Conservation (phyloP, 2,329 filamentous ascomycete genomes). For the Sporothrix globosa region DNA sequence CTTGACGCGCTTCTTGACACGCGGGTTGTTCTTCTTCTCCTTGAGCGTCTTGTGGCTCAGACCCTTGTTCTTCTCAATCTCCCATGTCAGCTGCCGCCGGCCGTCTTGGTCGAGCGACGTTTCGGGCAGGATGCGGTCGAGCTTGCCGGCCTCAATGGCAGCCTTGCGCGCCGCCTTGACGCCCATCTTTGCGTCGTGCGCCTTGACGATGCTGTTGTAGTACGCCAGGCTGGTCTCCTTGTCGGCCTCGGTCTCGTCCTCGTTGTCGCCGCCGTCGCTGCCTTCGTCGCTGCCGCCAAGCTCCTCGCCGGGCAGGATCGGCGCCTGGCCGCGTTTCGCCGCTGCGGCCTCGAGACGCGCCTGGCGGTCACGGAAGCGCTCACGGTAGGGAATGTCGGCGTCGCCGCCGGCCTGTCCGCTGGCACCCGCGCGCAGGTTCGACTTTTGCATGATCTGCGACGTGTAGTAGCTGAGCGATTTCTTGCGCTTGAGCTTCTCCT, state of each 20-base stretch:
- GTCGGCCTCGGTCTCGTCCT: slow-evolving; percentile 56
- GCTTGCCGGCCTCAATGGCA: slow-evolving; percentile 64
- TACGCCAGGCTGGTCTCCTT: slow-evolving; percentile 72
- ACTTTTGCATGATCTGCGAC: slow-evolving; percentile 93
- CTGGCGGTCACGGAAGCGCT: slow-evolving; percentile 83
- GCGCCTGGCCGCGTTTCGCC: slow-evolving; percentile 74
- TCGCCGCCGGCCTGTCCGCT: slow-evolving; percentile 78
- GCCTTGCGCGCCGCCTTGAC: slow-evolving; percentile 67
- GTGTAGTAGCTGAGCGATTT: slow-evolving; percentile 97
- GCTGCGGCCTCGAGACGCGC: slow-evolving; percentile 87
- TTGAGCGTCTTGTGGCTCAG: slow-evolving; percentile 68
- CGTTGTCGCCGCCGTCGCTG: slow-evolving; percentile 68
- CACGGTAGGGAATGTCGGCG: slow-evolving; percentile 81
- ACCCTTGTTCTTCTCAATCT: slow-evolving; percentile 97
- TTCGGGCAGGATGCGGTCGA: slow-evolving; percentile 64
- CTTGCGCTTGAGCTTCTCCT: slow-evolving; percentile 86
- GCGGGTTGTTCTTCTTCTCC: slow-evolving; percentile 92
- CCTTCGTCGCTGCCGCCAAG: slow-evolving; percentile 67
- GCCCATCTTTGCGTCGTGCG: slow-evolving; percentile 63
- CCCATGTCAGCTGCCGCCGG: slow-evolving; percentile 89
- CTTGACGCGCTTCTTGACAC: slow-evolving; percentile 98
- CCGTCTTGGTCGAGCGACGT: slow-evolving; percentile 78
- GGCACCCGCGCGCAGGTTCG: slow-evolving; percentile 77
- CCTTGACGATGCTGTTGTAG: slow-evolving; percentile 34
- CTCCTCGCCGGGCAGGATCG: slow-evolving; percentile 63